These are phyloP conservation scores for Mortierella sp. DNA, from an alignment of 371 early-diverging fungal genomes.

Conservation along the genomic window DNA sequence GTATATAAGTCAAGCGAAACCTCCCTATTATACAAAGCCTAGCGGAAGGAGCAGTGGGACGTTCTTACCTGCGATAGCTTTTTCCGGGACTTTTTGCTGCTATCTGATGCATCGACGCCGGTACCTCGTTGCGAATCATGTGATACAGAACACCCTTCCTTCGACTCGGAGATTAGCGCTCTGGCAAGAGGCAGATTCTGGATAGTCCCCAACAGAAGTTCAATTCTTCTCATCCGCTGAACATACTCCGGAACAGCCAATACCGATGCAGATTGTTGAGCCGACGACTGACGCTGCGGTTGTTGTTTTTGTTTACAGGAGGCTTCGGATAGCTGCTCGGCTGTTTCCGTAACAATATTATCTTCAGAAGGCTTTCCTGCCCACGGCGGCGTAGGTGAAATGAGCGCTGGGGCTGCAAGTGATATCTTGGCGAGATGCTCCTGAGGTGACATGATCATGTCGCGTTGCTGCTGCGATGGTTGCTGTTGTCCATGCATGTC, in stretches of 20 bases:
- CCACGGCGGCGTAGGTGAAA: not conserved
- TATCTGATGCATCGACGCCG: not conserved
- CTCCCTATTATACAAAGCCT: too few relatives aligned
- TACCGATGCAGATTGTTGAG: not conserved
- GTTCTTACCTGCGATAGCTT: constrained; percentile 33
- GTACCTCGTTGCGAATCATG: too few relatives aligned
- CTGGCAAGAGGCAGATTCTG: constrained; percentile 24
- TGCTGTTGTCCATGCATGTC: constrained; percentile 21
- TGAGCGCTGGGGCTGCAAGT: constrained; percentile 14
- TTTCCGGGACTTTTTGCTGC: not conserved
- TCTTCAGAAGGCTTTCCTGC: not conserved
- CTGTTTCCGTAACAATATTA: constrained; percentile 3
- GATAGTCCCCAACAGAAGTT: constrained; percentile 27
- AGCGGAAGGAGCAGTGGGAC: too few relatives aligned
- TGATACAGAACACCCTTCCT: constrained; percentile 6
- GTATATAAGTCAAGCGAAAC: too few relatives aligned
- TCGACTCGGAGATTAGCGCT: constrained; percentile 21
- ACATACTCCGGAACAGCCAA: constrained; percentile 17
- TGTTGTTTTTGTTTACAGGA: constrained; percentile 1
- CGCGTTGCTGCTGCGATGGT: constrained; percentile 6
- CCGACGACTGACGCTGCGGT: not conserved
- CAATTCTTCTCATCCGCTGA: constrained; percentile 47
- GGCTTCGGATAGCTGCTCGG: too few relatives aligned
- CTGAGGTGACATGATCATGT: constrained; percentile 26
- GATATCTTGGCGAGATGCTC: constrained; percentile 27